phyloP scores from a whole-genome alignment of 2,329 filamentous ascomycete species.

The Cadophora malorum region DNA sequence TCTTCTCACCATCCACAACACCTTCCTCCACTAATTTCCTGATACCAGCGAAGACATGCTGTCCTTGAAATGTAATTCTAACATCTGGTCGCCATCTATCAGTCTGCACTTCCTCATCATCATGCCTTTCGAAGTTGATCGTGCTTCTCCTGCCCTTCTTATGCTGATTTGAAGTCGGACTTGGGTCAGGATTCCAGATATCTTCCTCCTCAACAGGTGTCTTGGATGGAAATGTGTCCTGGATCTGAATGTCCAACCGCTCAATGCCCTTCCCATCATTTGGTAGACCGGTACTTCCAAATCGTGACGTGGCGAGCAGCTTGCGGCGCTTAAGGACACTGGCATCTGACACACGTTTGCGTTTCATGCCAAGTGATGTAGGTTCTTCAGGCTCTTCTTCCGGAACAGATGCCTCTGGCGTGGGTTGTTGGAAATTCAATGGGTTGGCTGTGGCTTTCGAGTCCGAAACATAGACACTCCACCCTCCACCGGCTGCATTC shows the following conservation, averaged over 20 bases:
- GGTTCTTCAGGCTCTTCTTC: slow-evolving; percentile 43
- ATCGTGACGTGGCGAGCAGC: slow-evolving; percentile 69
- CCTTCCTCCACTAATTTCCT: slow-evolving; percentile 79
- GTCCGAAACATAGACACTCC: slow-evolving; percentile 76
- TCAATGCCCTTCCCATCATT: slow-evolving; percentile 68
- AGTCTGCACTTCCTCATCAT: slow-evolving; percentile 43
- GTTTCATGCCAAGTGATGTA: slow-evolving; percentile 38
- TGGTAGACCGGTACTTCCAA: slow-evolving; percentile 65
- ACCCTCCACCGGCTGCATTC: slow-evolving; percentile 77
- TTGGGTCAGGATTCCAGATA: slow-evolving; percentile 29
- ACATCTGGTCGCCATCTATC: slow-evolving; percentile 62
- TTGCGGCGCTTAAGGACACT: slow-evolving; percentile 62
- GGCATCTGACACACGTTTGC: slow-evolving; percentile 44
- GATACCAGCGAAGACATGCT: slow-evolving; percentile 82
- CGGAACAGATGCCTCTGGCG: slow-evolving; percentile 50
- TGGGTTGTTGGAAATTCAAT: slow-evolving; percentile 52
- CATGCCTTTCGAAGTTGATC: slow-evolving; percentile 34
- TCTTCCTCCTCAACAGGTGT: slow-evolving; percentile 34
- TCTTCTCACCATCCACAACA: slow-evolving; percentile 74
- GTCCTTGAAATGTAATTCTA: slow-evolving; percentile 73
- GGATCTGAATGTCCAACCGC: slow-evolving; percentile 63
- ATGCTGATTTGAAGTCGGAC: slow-evolving; percentile 31
- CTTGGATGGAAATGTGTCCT: slow-evolving; percentile 59
- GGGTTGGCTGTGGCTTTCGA: slow-evolving; percentile 52
- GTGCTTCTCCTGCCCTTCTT: slow-evolving; percentile 42